A percentile compares a stretch with the other conserved stretches of the same genome.
phyloP scores from a whole-genome alignment of 2,329 filamentous ascomycete species.

The Phaeosphaeria sp. region DNA sequence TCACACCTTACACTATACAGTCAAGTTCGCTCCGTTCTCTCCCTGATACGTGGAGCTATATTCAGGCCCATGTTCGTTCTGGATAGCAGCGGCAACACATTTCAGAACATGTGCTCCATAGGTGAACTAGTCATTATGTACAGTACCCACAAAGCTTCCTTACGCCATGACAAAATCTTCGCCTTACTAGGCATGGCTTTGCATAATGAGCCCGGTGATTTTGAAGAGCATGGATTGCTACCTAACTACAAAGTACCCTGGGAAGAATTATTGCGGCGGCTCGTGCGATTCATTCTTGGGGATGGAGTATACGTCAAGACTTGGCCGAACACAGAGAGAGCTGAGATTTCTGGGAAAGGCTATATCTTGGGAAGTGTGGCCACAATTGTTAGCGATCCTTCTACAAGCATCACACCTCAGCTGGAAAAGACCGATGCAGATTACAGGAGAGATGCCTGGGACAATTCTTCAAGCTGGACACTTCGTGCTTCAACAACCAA shows the following conservation, averaged over 20 bases:
- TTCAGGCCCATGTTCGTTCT: slow-evolving; percentile 5
- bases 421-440: background rate
- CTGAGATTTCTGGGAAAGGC: slow-evolving; percentile 1
- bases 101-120: slow-evolving; percentile 9
- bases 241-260: slow-evolving; percentile 8
- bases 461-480: background rate
- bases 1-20: background rate
- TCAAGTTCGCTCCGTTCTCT: slow-evolving; percentile 3
- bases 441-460: background rate
- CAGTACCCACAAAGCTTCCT: slow-evolving; percentile 9
- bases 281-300: slow-evolving; percentile 6
- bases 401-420: background rate
- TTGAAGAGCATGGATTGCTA: background rate
- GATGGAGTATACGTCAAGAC: slow-evolving; percentile 6
- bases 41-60: slow-evolving; percentile 14
- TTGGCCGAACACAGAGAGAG: slow-evolving; percentile 2
- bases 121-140: slow-evolving; percentile 19
- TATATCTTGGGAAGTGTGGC: background rate
- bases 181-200: slow-evolving; percentile 14
- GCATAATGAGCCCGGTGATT: background rate
- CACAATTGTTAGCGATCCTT: background rate
- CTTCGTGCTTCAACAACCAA: background rate
- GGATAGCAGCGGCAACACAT: background rate
- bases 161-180: slow-evolving; percentile 16
- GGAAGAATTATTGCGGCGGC: slow-evolving; percentile 6